Base-by-base conservation (phyloP, 805 yeast species). In the Ogataea methylovora region DNA sequence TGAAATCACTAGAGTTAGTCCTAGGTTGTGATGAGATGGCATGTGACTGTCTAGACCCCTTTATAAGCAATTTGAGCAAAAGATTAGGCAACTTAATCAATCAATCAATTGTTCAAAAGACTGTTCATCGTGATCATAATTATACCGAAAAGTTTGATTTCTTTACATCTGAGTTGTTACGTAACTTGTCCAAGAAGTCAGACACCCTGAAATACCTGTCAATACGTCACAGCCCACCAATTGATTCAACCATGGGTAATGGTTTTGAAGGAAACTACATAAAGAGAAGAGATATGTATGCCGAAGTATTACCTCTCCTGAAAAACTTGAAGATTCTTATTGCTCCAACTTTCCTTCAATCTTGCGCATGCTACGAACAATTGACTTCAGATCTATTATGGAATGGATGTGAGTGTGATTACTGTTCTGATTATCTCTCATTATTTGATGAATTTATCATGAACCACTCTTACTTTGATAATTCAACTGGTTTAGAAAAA, bases 251-350 rank as follows among this genome's bases (percentile, higher is more conserved):
- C 24, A 66, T 77, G 11, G 60, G 54, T 13, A 83, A 80, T 51
- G 84, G 85, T 2, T 70, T 77, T 27, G 90, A 82, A 47, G 94
- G 94, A 0, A 82, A 83, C 44, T 80, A 75, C 44, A 49, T 71
- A 6, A 67, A 86, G 39, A 66, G 86, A 45, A 62, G 73, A 34
- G 65, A 61, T 20, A 46, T 82, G 10, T 79, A 68, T 44, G 64
- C 65, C 17, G 51, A 56, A 1, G 56, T 68, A 0, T 49, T 80
- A 5, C 83, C 84, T 0, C 46, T 61, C 12, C 42, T 73, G 20
- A 45, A 45, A 11, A 46, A 59, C 2, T 57, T 75, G 28, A 56
- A 69, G 30, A 60, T 61, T 2, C 49, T 83, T 11, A 56, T 72
- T 4, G 64, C 77, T 0, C 86, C 88, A 2, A 73, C 75, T 4